Evolutionary conservation across 208 protist genomes (phyloP), one percentile per base, ranked within the genome.

Genomic region (Strigomonas culicis): DNA sequence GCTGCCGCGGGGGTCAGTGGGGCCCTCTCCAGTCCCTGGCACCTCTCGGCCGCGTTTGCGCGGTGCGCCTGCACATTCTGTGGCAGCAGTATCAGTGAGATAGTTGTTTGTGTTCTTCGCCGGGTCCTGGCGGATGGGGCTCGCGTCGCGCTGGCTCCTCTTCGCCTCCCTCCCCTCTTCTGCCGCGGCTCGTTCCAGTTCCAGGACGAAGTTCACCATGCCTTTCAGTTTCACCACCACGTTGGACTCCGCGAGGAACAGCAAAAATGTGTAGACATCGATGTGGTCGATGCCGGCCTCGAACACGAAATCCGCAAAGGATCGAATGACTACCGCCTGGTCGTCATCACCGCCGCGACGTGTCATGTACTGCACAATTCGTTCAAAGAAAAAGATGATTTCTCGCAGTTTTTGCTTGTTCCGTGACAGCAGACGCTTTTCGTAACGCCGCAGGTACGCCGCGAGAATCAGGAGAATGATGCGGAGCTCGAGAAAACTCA

Each of bases 321-420:
- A 65, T 32, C 74, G 28, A 47, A 36, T 32, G 11, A 8, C 47
- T 68, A 34, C 22, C 27, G 13, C 44, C 31, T 46, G 4, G 39
- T 53, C 32, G 28, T 59, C 28, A 8, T 21, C 44, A 19, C 19
- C 32, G 31, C 11, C 27, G 13, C 24, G 64, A 11, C 10, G 27
- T 31, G 24, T 11, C 17, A 47, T 65, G 43, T 66, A 69, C 17
- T 6, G 7, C 0, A 1, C 0, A 17, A 92, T 50, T 31, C 80
- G 77, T 17, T 70, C 63, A 4, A 95, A 21, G 69, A 97, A 88
- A 1, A 47, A 49, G 0, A 82, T 57, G n/a, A 98, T 63, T 65
- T 97, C 90, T 7, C 89, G 81, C 49, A 98, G 66, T 24, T 87
- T 78, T 63, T 88, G 83, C 67, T 97, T 89, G 56, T 98, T 98